Conservation (phyloP, 2,329 filamentous ascomycete genomes). For the Fusarium compactum region DNA sequence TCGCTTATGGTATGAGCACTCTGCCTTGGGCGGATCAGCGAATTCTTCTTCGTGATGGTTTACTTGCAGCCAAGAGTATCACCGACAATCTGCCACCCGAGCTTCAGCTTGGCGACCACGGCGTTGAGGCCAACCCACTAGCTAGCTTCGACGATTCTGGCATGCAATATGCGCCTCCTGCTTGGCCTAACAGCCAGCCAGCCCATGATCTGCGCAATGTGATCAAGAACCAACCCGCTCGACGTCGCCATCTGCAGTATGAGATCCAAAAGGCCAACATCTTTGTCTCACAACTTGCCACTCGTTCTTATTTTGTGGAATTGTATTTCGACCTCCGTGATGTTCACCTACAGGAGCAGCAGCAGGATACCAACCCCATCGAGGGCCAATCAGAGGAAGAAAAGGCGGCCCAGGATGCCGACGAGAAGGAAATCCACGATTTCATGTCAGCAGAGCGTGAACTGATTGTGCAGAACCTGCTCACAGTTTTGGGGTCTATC, state of each 20-base stretch:
- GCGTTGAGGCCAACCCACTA: conserved; percentile 53
- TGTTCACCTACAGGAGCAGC: conserved; percentile 65
- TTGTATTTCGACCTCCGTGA: conserved; percentile 85
- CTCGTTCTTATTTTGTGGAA: conserved; percentile 86
- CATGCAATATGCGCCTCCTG: conserved; percentile 66
- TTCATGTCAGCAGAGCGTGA: conserved; percentile 82
- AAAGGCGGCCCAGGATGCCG: conserved; percentile 54
- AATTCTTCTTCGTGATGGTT: conserved; percentile 75
- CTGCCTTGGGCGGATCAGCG: conserved; percentile 85
- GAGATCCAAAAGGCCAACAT: conserved; percentile 96
- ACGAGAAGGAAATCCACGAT: conserved; percentile 65
- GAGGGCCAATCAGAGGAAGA: conserved; percentile 54
- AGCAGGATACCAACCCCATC: conserved; percentile 52
- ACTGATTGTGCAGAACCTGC: conserved; percentile 82
- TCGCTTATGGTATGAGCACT: conserved; percentile 82
- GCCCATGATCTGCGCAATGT: conserved; percentile 64
- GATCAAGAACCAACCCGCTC: conserved; percentile 62
- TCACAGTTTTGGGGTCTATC: conserved; percentile 80
- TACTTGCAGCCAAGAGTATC: conserved; percentile 76
- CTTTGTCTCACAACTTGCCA: conserved; percentile 83
- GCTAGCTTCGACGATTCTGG: conserved; percentile 58
- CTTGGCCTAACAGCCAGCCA: conserved; percentile 60
- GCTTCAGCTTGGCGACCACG: conserved; percentile 66
- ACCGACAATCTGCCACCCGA: conserved; percentile 76
- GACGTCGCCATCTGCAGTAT: conserved; percentile 74